phyloP scores from a whole-genome alignment of 208 protist species.

The Trypanosoma caninum region DNA sequence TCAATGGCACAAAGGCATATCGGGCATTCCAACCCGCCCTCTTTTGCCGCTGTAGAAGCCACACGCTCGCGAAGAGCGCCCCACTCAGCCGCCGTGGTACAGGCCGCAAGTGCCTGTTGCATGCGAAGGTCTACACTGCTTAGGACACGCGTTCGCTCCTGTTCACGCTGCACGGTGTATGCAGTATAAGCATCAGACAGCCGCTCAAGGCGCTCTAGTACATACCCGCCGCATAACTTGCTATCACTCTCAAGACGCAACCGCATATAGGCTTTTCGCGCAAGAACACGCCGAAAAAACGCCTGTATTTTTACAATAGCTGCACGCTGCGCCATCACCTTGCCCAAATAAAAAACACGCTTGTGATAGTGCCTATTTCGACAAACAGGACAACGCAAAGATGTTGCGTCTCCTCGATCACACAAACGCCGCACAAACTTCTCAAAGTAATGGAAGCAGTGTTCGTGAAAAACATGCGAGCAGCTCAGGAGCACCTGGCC shows the following conservation, averaged over 20 bases:
- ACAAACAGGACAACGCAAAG: slow-evolving; percentile 77
- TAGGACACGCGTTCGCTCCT: slow-evolving; percentile 33
- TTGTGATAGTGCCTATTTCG: slow-evolving; percentile 81
- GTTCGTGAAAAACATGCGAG: slow-evolving; percentile 83
- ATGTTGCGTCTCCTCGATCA: slow-evolving; percentile 19
- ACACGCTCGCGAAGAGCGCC: slow-evolving; percentile 9
- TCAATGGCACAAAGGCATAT: slow-evolving; percentile 20
- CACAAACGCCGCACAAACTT: slow-evolving; percentile 54
- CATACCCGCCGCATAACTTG: slow-evolving; percentile 60
- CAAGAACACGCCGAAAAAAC: slow-evolving; percentile 51
- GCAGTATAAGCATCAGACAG: slow-evolving; percentile 55
- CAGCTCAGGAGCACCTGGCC: slow-evolving; percentile 83
- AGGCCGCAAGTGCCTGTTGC: slow-evolving; percentile 50
- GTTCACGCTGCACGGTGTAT: slow-evolving; percentile 42
- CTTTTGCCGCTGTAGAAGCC: not conserved
- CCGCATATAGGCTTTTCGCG: slow-evolving; percentile 54
- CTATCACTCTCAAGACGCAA: slow-evolving; percentile 44
- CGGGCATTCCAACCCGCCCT: slow-evolving; percentile 18
- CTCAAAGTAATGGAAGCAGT: slow-evolving; percentile 85
- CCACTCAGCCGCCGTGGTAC: slow-evolving; percentile 56
- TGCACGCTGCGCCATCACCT: slow-evolving; percentile 73
- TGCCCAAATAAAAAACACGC: slow-evolving; percentile 72
- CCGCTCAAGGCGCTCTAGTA: slow-evolving; percentile 45
- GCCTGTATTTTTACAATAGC: slow-evolving; percentile 77
- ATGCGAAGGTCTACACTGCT: slow-evolving; percentile 35